These are phyloP conservation scores for Solanum etuberosum DNA, from an alignment of 257 asterid species.

Conservation along the genomic window DNA sequence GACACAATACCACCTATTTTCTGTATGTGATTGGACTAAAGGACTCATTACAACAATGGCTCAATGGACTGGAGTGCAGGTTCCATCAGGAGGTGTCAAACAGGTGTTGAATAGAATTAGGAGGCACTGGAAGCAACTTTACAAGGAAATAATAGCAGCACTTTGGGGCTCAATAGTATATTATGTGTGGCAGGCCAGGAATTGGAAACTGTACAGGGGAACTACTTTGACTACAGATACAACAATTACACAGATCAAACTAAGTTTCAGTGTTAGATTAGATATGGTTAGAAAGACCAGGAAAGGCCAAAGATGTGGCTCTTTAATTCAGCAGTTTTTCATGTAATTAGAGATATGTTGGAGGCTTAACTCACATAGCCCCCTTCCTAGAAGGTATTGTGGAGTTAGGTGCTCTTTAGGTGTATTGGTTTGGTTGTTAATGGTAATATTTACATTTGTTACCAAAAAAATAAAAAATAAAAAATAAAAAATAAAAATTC, in stretches of 20 bases:
- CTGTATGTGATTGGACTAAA: neutral
- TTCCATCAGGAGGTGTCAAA: neutral
- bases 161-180: neutral
- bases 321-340: neutral
- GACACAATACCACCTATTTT: neutral
- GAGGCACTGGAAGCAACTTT: neutral
- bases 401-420: neutral
- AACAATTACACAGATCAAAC: neutral
- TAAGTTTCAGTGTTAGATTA: neutral
- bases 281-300: neutral
- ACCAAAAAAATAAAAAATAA: neutral
- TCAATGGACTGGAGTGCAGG: neutral
- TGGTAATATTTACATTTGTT: neutral
- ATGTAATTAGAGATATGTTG: neutral
- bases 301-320: neutral
- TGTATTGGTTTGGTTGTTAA: neutral
- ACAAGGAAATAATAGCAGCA: neutral
- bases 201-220: neutral
- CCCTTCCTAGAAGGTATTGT: neutral
- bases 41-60: neutral
- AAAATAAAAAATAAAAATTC: no score
- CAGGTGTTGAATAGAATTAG: neutral
- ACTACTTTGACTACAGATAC: neutral
- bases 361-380: neutral
- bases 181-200: neutral